Evolutionary conservation across 257 asterid genomes (phyloP), one percentile per base, ranked within the genome.

Genomic region (Linderniella brevidens): DNA sequence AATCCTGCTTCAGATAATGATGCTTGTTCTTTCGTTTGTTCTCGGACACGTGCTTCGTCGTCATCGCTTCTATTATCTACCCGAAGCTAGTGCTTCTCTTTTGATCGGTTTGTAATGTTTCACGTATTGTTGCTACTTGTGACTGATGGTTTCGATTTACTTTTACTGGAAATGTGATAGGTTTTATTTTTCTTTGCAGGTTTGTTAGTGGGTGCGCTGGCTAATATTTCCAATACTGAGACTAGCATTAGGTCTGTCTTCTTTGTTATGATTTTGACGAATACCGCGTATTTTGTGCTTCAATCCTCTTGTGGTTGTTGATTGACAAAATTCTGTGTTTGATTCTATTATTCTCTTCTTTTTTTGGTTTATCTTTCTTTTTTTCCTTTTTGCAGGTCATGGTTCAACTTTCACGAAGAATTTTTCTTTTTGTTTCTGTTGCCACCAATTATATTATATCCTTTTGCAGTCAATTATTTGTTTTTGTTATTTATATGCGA

Each of bases 31-130:
- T 11, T 81, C 99, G 5, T 90, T 90, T 65, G 83, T 90, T 46
- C 92, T 90, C 47, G 96, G 99, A 17, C 99, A 90, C 66, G 84
- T 85, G 52, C 96, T 90, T 53, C 96, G 99, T 17, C 96, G 96
- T 37, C 96, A 66, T 59, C 82, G 85, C 42, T 77, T 90, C 67
- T 90, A 90, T 67, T 90, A 90, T 65, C 88, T 85, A 32, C 99
- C 99, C 10, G 99, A 90, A 73, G 99, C 99, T 13, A 90, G 99
- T 58, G 99, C 99, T 52, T 90, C 99, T n/a, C 98, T 90, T 46
- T 68, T 90, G 71, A 90, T 90, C 58, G 99, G 98, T 87, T 52
- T 59, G 14, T 51, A 48, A 38, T 11, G 45, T 54, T 8, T 36
- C 32, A 6, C 32, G 32, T 25, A 6, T 6, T 25, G 32, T 25